A percentile compares a stretch with the other conserved stretches of the same genome.
These are phyloP conservation scores for Lonicera japonica DNA, from an alignment of 129 eudicot genomes.

Conservation along the genomic window DNA sequence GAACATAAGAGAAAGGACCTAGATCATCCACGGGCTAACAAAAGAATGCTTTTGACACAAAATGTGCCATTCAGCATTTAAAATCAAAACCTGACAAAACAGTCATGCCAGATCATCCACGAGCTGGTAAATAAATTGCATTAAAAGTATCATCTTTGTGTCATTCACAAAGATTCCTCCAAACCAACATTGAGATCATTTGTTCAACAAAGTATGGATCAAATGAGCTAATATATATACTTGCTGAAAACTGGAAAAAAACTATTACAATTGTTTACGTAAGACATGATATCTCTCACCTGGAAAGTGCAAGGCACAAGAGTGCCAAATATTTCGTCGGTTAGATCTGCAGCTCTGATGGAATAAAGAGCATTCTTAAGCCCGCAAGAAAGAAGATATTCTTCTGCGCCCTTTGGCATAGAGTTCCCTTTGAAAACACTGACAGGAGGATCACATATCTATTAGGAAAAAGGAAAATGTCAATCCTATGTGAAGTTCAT, in stretches of 20 bases:
- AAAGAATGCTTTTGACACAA: too few relatives aligned
- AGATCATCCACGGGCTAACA: too few relatives aligned
- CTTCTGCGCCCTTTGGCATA: constrained; percentile 71
- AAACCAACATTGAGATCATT: too few relatives aligned
- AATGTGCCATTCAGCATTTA: too few relatives aligned
- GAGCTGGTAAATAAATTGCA: too few relatives aligned
- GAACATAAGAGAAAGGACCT: too few relatives aligned
- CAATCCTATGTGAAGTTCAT: constrained; percentile 4
- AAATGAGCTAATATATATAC: neutral
- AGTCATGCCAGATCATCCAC: too few relatives aligned
- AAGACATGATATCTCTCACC: constrained; percentile 27
- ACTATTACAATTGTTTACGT: neutral
- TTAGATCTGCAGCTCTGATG: constrained; percentile 67
- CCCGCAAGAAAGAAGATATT: constrained; percentile 60
- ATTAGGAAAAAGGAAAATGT: constrained; percentile 14
- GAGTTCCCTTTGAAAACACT: constrained; percentile 69
- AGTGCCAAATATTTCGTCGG: constrained; percentile 59
- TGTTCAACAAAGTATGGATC: neutral
- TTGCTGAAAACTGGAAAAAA: neutral
- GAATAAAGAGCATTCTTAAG: constrained; percentile 76
- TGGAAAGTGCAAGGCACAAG: constrained; percentile 67
- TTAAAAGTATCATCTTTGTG: too few relatives aligned
- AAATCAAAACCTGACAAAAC: too few relatives aligned
- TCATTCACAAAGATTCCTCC: too few relatives aligned
- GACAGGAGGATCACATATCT: constrained; percentile 90